A percentile compares a stretch with the other conserved stretches of the same genome.
Conservation (phyloP, 2,329 filamentous ascomycete genomes). For the Penicillium sp. region DNA sequence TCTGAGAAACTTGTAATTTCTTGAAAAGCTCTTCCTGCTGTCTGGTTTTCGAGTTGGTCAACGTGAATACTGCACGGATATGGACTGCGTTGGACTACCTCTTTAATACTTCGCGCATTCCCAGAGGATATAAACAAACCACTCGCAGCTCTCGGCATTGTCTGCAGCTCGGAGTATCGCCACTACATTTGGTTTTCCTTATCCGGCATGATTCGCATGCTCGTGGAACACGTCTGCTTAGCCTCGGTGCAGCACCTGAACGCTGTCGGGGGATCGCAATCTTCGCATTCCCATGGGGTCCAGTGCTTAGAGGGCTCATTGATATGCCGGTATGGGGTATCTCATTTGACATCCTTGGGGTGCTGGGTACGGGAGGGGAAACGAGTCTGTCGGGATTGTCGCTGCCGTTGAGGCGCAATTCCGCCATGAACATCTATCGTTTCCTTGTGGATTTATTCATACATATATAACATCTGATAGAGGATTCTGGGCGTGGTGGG, state of each 20-base stretch:
- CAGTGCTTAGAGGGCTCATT: too few species aligned
- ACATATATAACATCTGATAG: too few species aligned
- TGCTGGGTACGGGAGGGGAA: too few species aligned
- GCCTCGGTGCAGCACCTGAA: slow-evolving; percentile 12
- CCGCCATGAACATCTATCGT: too few species aligned
- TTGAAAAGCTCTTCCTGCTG: slow-evolving; percentile 1
- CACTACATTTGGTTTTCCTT: slow-evolving; percentile 48
- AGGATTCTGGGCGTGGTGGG: too few species aligned
- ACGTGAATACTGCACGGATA: background rate
- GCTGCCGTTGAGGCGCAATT: too few species aligned
- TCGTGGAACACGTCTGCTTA: slow-evolving; percentile 33
- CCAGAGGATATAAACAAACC: slow-evolving; percentile 40
- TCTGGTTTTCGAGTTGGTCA: background rate
- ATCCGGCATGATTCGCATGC: slow-evolving; percentile 45
- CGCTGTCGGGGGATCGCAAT: slow-evolving; percentile 34
- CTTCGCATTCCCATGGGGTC: slow-evolving; percentile 12
- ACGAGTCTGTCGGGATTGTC: too few species aligned
- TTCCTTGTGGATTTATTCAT: too few species aligned
- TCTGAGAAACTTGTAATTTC: slow-evolving; percentile 8
- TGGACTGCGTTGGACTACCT: slow-evolving; percentile 25
- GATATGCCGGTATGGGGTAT: too few species aligned
- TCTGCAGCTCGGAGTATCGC: slow-evolving; percentile 41
- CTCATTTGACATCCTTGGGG: too few species aligned
- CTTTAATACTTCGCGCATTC: slow-evolving; percentile 40
- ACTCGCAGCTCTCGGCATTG: slow-evolving; percentile 42